Evolutionary conservation across 2,329 filamentous ascomycete genomes (phyloP).

Genomic region (Sarocladiaceae sp.): DNA sequence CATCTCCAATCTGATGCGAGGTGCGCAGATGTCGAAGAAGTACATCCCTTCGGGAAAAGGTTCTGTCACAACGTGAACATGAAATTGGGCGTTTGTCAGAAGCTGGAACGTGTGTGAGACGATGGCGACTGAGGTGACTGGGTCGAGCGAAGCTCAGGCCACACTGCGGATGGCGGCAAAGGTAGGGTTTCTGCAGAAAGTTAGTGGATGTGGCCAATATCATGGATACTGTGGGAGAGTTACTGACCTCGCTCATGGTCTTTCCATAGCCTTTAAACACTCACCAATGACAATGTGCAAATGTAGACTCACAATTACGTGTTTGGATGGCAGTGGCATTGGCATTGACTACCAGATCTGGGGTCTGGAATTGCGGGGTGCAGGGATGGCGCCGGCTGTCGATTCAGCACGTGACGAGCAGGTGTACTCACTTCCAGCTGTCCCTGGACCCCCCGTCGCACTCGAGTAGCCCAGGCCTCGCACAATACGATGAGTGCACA

Average conservation of each 20-base stretch:
- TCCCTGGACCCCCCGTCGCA: too few species aligned
- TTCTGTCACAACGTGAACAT: not conserved
- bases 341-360: too few species aligned
- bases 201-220: not conserved
- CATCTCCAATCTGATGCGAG: not conserved
- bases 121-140: slow-evolving; percentile 6
- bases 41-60: not conserved
- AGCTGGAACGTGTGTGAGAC: not conserved
- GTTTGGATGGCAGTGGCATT: too few species aligned
- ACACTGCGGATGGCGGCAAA: not conserved
- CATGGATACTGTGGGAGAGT: not conserved
- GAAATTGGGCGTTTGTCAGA: not conserved
- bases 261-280: too few species aligned
- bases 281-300: too few species aligned
- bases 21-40: slow-evolving; percentile 4
- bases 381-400: too few species aligned
- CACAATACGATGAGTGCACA: too few species aligned
- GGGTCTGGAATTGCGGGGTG: too few species aligned
- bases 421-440: too few species aligned
- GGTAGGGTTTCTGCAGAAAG: slow-evolving; percentile 2
- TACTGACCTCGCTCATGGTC: not conserved
- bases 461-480: too few species aligned
- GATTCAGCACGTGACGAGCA: too few species aligned
- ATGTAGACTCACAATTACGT: too few species aligned
- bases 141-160: slow-evolving; percentile 3